A percentile compares a stretch with the other conserved stretches of the same genome.
phyloP scores from a whole-genome alignment of 257 asterid genomes.

The Solanum ahanhuiri region DNA sequence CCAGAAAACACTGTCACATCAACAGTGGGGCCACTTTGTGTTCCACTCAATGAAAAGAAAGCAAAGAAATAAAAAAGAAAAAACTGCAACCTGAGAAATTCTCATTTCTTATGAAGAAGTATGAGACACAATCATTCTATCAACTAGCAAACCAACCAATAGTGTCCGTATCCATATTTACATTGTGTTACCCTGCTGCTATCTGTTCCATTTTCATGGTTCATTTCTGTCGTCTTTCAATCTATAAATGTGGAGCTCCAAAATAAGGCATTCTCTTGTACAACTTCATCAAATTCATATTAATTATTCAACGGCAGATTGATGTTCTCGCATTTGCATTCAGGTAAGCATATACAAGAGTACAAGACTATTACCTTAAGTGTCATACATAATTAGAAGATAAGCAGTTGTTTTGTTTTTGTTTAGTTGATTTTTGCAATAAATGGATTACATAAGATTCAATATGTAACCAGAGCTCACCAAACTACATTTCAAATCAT shows the following conservation, averaged over 20 bases:
- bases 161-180: neutral
- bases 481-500: neutral
- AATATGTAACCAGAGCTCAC: neutral
- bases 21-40: neutral
- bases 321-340: neutral
- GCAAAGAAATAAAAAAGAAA: neutral
- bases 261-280: neutral
- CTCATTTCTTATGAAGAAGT: neutral
- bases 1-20: neutral
- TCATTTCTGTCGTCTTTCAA: neutral
- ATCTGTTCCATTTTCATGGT: neutral
- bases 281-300: neutral
- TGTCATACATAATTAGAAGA: neutral
- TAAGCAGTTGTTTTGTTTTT: neutral
- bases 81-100: neutral
- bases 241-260: neutral
- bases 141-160: neutral
- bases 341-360: neutral
- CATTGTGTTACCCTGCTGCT: neutral
- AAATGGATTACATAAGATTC: neutral
- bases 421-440: neutral
- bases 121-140: neutral
- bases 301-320: neutral
- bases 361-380: neutral
- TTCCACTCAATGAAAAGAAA: neutral